Evolutionary conservation across 257 asterid species (phyloP), one percentile per base, ranked within the genome.

Genomic region (Solanum neorickii): DNA sequence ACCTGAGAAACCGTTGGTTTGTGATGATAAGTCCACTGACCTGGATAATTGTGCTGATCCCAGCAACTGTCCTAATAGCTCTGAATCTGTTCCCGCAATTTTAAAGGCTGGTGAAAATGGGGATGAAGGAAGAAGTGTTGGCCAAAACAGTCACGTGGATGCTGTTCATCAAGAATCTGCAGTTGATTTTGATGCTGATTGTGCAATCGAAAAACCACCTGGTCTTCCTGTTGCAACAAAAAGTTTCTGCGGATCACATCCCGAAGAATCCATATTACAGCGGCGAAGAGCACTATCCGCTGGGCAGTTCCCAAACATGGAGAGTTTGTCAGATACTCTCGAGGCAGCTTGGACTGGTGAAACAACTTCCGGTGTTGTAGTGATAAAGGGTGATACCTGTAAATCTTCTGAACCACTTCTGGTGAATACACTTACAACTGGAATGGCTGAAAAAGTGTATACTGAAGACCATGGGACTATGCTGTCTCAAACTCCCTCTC

Each of bases 331-430:
- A 35, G 94, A 93, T 83, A 93, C 98, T 77, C 94, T 94, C 75
- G 97, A 97, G 93, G 98, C 98, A 60, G 98, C 96, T 12, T 97
- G 98, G 99, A 95, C 95, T 16, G 97, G 99, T 49, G 94, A 94
- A 94, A 94, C 88, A 87, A 87, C 87, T 42, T 89, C 95, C 21
- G 83, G 82, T 87, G 41, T 35, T 33, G 91, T 88, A 69, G 84
- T 89, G 83, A 84, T 91, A 6, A 77, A 91, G 90, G 93, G 93
- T 83, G 87, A 62, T 65, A 83, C 86, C 88, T 86, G 60, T 70
- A 72, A 42, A 80, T 62, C 87, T 85, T 82, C 89, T 44, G 96
- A 92, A 84, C 89, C 91, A 82, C 89, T 89, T 46, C 89, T 87
- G 46, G 86, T 75, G 12, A 94, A 92, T 89, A 65, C 91, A 82